Conservation (phyloP, 176 grass and related monocot genomes). For the Hsuehochloa calcarea region DNA sequence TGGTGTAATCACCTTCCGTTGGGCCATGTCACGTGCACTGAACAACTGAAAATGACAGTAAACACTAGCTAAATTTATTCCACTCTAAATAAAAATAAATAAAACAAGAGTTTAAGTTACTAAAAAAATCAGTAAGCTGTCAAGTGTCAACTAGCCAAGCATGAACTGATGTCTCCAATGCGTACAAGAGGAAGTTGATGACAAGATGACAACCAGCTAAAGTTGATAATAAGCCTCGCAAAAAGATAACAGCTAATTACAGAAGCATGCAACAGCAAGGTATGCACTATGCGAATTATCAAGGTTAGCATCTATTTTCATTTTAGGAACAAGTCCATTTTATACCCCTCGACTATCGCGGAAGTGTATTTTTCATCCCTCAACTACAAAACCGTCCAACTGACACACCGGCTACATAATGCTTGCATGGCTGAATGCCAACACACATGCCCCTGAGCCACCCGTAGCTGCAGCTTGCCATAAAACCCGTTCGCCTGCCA, state of each 20-base stretch:
- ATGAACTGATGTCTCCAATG: neutral
- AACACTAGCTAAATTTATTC: slow-evolving; percentile 21
- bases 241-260: neutral
- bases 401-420: neutral
- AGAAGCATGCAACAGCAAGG: slow-evolving; percentile 9
- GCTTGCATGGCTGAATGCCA: no score
- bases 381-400: no score
- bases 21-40: slow-evolving; percentile 88
- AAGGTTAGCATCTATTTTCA: neutral
- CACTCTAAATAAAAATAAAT: slow-evolving; percentile 17
- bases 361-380: no score
- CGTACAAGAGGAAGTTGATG: slow-evolving; percentile 7
- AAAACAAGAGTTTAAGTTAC: neutral
- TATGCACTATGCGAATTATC: neutral
- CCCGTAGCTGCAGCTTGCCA: no score
- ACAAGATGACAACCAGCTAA: slow-evolving; percentile 5
- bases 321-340: neutral
- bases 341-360: no score
- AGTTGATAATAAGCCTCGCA: neutral
- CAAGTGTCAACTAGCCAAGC: slow-evolving; percentile 5
- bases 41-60: slow-evolving; percentile 59
- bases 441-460: no score
- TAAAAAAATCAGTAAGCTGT: neutral
- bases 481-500: no score
- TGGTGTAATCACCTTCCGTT: slow-evolving; percentile 60